phyloP scores from a whole-genome alignment of 805 yeast genomes.

The Cyberlindnera bimundalis region DNA sequence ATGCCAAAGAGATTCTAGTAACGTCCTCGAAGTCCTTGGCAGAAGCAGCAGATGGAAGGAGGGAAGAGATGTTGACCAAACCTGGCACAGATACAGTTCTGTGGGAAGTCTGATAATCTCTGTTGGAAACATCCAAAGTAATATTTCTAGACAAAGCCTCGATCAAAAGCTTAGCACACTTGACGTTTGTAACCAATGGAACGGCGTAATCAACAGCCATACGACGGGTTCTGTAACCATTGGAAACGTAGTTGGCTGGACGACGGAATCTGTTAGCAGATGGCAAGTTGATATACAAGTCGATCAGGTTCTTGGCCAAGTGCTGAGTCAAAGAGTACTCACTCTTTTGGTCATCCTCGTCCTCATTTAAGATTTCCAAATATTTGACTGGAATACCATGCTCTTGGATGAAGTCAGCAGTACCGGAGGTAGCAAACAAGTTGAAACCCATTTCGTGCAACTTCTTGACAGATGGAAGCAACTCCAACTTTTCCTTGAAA shows the following conservation, averaged over 20 bases:
- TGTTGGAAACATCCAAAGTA: slow-evolving; percentile 62
- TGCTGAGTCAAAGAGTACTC: slow-evolving; percentile 96
- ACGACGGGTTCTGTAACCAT: slow-evolving; percentile 97
- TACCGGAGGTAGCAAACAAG: slow-evolving; percentile 97
- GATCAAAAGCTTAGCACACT: slow-evolving; percentile 90
- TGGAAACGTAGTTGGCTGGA: slow-evolving; percentile 96
- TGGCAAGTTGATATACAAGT: slow-evolving; percentile 93
- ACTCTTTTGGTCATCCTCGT: slow-evolving; percentile 72
- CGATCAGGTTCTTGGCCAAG: slow-evolving; percentile 94
- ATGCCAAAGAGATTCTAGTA: slow-evolving; percentile 65
- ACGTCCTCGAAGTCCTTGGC: slow-evolving; percentile 58
- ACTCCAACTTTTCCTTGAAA: slow-evolving; percentile 90
- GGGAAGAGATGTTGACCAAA: slow-evolving; percentile 75
- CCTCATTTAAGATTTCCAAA: slow-evolving; percentile 78
- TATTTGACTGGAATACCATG: slow-evolving; percentile 93
- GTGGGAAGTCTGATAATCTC: slow-evolving; percentile 91
- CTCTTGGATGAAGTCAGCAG: slow-evolving; percentile 96
- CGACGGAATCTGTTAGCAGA: slow-evolving; percentile 96
- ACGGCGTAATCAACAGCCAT: slow-evolving; percentile 99
- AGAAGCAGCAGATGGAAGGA: slow-evolving; percentile 62
- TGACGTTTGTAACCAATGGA: slow-evolving; percentile 96
- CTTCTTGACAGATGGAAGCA: slow-evolving; percentile 81
- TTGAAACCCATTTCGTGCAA: slow-evolving; percentile 82
- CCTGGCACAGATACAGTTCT: slow-evolving; percentile 82
- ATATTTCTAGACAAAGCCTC: slow-evolving; percentile 83